phyloP scores from a whole-genome alignment of 345 rosid genomes.

The Brassica rapa region DNA sequence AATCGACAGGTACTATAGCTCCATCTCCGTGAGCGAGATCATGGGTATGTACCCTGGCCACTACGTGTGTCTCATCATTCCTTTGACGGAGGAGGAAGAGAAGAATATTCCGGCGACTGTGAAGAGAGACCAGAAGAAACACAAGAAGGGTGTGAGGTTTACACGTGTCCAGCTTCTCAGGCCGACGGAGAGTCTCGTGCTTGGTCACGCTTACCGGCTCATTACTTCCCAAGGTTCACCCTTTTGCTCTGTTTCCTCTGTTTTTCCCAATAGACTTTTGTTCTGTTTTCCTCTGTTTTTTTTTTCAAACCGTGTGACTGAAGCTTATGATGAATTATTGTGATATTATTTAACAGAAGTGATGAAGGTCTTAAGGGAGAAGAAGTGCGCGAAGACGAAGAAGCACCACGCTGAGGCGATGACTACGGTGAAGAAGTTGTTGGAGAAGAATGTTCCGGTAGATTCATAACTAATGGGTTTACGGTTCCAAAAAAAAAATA shows the following conservation, averaged over 20 bases:
- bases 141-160: constrained; percentile 40
- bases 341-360: constrained; percentile 54
- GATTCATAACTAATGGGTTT: not conserved
- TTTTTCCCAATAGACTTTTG: not conserved
- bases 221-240: constrained; percentile 73
- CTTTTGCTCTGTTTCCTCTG: not conserved
- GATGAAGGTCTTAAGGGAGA: constrained; percentile 72
- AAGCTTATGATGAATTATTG: not conserved
- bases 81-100: constrained; percentile 53
- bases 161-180: constrained; percentile 93
- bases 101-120: constrained; percentile 20
- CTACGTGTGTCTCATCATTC: constrained; percentile 82
- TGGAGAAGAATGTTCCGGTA: constrained; percentile 45
- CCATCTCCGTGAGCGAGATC: constrained; percentile 64
- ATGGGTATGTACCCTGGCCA: constrained; percentile 87
- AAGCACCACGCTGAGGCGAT: constrained; percentile 48
- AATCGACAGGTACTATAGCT: constrained; percentile 70
- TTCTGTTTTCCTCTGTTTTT: not conserved
- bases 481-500: too few species aligned
- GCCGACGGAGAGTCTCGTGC: constrained; percentile 69
- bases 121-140: constrained; percentile 24
- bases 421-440: constrained; percentile 35
- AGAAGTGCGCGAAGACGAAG: constrained; percentile 72
- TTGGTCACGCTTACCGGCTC: constrained; percentile 91
- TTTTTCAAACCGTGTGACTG: not conserved